A percentile compares a stretch with the other conserved stretches of the same genome.
phyloP scores from a whole-genome alignment of 129 eudicot genomes.

The Silybum marianum region DNA sequence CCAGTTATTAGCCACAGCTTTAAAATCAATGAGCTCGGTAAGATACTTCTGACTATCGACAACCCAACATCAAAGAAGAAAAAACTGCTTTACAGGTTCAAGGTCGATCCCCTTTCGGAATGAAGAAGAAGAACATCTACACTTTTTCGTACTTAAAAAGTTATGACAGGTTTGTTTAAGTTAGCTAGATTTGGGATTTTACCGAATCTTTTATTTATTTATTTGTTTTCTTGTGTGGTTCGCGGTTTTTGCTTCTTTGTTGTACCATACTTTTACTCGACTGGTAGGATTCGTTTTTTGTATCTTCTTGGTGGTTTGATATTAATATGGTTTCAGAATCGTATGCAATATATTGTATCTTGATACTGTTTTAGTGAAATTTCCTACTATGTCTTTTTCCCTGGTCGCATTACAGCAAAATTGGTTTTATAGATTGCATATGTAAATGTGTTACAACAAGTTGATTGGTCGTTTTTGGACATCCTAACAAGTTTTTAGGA shows the following conservation, averaged over 20 bases:
- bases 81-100: constrained; percentile 87
- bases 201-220: constrained; percentile 11
- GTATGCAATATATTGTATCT: constrained; percentile 7
- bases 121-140: constrained; percentile 25
- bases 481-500: not conserved
- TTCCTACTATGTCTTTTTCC: not conserved
- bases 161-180: constrained; percentile 19
- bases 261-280: constrained; percentile 16
- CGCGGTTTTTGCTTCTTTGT: constrained; percentile 18
- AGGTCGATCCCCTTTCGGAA: constrained; percentile 57
- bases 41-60: constrained; percentile 73
- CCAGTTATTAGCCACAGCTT: constrained; percentile 72
- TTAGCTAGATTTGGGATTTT: constrained; percentile 6
- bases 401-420: not conserved
- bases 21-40: constrained; percentile 73
- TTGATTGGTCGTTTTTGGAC: not conserved
- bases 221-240: constrained; percentile 1
- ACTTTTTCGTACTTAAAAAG: not conserved
- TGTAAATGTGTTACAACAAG: not conserved
- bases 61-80: constrained; percentile 88
- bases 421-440: not conserved
- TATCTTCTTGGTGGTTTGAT: constrained; percentile 28
- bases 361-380: constrained; percentile 3
- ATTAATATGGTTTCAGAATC: constrained; percentile 27
- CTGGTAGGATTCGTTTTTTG: not conserved